Conservation (phyloP, 208 protist species). For the Crithidia thermophila region DNA sequence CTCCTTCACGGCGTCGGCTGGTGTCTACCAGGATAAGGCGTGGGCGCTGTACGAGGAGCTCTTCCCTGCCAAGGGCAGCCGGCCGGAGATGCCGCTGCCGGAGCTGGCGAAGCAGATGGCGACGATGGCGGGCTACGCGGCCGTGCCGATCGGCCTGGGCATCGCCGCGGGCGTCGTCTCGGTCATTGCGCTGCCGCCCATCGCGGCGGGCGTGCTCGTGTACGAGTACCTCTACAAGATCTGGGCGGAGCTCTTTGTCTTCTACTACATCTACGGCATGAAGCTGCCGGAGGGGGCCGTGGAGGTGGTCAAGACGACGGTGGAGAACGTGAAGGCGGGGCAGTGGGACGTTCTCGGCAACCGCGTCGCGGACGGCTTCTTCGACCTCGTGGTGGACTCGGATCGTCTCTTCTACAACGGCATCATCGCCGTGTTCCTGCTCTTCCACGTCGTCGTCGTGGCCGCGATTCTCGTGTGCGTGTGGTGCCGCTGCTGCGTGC, state of each 20-base stretch:
- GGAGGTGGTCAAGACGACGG: constrained; percentile 17
- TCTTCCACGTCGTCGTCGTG: constrained; percentile 31
- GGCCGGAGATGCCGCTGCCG: constrained; percentile 10
- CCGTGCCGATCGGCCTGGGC: constrained; percentile 40
- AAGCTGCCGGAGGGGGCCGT: constrained; percentile 37
- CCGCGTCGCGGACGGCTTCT: constrained; percentile 25
- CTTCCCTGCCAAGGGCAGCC: constrained; percentile 8
- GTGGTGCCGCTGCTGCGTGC: constrained; percentile 26
- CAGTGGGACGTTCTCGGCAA: constrained; percentile 39
- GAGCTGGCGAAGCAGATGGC: constrained; percentile 22
- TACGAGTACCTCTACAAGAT: constrained; percentile 61
- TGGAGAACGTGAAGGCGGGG: constrained; percentile 21
- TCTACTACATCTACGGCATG: constrained; percentile 61
- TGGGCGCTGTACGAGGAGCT: constrained; percentile 26
- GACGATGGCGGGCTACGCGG: constrained; percentile 27
- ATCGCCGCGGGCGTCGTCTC: constrained; percentile 27
- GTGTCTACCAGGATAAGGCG: constrained; percentile 26
- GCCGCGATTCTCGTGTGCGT: constrained; percentile 17
- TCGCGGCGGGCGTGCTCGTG: constrained; percentile 38
- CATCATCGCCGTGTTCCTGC: constrained; percentile 37
- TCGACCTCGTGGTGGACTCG: constrained; percentile 30
- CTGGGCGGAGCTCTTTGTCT: constrained; percentile 65
- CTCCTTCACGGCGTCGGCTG: constrained; percentile 1
- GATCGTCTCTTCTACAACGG: constrained; percentile 57
- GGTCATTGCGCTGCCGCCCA: constrained; percentile 38